Base-by-base conservation (phyloP, 2,329 filamentous ascomycete species). In the Myriosclerotinia duriaeana region DNA sequence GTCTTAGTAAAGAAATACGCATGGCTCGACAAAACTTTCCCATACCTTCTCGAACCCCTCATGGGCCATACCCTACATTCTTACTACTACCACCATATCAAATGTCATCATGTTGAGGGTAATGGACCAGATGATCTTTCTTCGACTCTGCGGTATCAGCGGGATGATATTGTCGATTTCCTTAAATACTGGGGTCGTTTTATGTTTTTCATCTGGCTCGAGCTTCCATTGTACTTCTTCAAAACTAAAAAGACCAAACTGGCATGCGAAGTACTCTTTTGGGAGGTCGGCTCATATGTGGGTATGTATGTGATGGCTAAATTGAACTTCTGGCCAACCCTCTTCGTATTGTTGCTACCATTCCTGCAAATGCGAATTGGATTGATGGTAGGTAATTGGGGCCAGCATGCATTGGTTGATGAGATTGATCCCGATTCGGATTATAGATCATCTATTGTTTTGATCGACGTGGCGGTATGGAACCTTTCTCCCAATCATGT, bases 41-140 rank as follows among this genome's bases (percentile, higher is more conserved):
- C 91, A 0, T 94, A 92, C 74, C 77, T 93, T 52, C 80, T 86
- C 14, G 89, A 93, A 71, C 90, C 90, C 0, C 78, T 94, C 66
- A 89, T 92, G 85, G 91, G 91, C 14, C 91, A 94, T 74, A 93
- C 90, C 0, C 93, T 90, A 89, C 92, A 94, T 78, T 89, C 88
- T 2, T 94, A 94, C 78, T 94, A 85, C 76, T 93, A 92, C 74
- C 91, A 94, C 75, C 91, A 94, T 73, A 89, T 93, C 74, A 94
- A 94, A 80, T 90, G 93, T 74, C 91, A 94, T 74, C 91, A 94
- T 71, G 87, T 93, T 65, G 91, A 93, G 78, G 89, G 87, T 69
- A 94, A 94, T 72, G 91, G 91, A 0, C 89, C 90, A 0, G 83
- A 88, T 56, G 91, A 94, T 73, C 81, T 93, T 0, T 91, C 88